phyloP scores from a whole-genome alignment of 768 basidiomycete species.

The Tremella fuciformis region DNA sequence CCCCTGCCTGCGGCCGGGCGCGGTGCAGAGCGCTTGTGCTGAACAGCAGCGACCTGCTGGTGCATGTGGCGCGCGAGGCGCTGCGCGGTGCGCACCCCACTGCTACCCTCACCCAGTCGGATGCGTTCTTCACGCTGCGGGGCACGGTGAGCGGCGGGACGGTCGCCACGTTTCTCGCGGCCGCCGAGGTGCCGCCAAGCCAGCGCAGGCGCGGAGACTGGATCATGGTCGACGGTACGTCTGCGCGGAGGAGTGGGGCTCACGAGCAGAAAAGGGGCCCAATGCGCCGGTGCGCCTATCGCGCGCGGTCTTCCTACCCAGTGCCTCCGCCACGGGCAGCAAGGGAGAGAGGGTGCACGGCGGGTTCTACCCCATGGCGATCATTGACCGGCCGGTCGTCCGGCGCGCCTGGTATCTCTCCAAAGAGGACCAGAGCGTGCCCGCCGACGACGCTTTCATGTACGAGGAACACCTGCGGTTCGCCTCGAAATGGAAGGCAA shows the following conservation, averaged over 20 bases:
- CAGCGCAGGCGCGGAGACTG: neutral
- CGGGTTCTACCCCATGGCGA: constrained; percentile 56
- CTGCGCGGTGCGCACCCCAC: neutral
- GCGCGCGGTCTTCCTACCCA: constrained; percentile 5
- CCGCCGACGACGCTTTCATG: constrained; percentile 20
- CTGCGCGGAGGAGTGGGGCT: neutral
- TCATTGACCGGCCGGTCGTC: constrained; percentile 58
- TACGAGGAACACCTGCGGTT: constrained; percentile 77
- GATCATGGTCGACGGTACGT: too few relatives aligned
- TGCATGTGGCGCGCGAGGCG: constrained; percentile 1
- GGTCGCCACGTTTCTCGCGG: neutral
- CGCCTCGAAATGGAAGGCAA: constrained; percentile 61
- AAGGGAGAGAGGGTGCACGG: constrained; percentile 39
- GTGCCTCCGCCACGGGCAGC: constrained; percentile 33
- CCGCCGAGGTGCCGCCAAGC: neutral
- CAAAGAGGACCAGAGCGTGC: constrained; percentile 24
- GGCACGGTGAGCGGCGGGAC: neutral
- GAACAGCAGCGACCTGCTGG: neutral
- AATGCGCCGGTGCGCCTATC: constrained; percentile 29
- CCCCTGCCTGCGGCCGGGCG: neutral
- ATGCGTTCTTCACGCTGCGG: constrained; percentile 1
- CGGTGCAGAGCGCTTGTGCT: neutral
- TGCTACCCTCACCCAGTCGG: neutral
- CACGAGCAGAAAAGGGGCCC: constrained; percentile 21
- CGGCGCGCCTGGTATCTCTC: constrained; percentile 62